These are phyloP conservation scores for Ascosphaera aggregata DNA, from an alignment of 2,329 filamentous ascomycete species.

Conservation along the genomic window DNA sequence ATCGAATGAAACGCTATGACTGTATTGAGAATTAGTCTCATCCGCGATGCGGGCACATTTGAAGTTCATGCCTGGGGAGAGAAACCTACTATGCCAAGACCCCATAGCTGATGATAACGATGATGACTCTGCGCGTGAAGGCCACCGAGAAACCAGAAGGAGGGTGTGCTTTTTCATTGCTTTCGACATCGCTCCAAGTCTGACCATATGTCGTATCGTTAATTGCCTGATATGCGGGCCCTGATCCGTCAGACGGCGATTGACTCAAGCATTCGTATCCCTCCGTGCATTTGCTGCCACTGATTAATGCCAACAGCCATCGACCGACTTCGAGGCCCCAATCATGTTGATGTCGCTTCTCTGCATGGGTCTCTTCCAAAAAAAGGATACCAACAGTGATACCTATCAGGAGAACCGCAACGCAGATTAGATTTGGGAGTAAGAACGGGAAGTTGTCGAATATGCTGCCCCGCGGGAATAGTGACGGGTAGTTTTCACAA, in stretches of 20 bases:
- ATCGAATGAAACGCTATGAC: constrained; percentile 93
- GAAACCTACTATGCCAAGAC: constrained; percentile 75
- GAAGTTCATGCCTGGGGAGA: constrained; percentile 21
- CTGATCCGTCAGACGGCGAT: not conserved
- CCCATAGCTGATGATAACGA: constrained; percentile 76
- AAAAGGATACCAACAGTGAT: constrained; percentile 63
- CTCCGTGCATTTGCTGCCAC: constrained; percentile 5
- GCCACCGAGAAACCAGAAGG: constrained; percentile 27
- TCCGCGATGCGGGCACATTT: constrained; percentile 34
- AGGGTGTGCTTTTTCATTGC: constrained; percentile 30
- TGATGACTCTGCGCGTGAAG: constrained; percentile 64
- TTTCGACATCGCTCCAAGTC: constrained; percentile 10
- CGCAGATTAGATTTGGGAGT: constrained; percentile 77
- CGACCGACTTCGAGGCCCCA: constrained; percentile 52
- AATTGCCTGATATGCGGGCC: not conserved
- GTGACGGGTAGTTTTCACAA: constrained; percentile 51
- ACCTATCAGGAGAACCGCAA: constrained; percentile 50
- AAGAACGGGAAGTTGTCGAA: constrained; percentile 80
- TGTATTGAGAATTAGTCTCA: constrained; percentile 18
- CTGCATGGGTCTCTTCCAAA: constrained; percentile 78
- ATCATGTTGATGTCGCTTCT: constrained; percentile 56
- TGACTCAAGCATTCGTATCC: constrained; percentile 1
- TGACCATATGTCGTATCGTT: not conserved
- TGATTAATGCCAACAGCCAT: constrained; percentile 30
- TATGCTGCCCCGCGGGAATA: constrained; percentile 50